phyloP scores from a whole-genome alignment of 2,329 filamentous ascomycete species.

The Verticillium dahliae region DNA sequence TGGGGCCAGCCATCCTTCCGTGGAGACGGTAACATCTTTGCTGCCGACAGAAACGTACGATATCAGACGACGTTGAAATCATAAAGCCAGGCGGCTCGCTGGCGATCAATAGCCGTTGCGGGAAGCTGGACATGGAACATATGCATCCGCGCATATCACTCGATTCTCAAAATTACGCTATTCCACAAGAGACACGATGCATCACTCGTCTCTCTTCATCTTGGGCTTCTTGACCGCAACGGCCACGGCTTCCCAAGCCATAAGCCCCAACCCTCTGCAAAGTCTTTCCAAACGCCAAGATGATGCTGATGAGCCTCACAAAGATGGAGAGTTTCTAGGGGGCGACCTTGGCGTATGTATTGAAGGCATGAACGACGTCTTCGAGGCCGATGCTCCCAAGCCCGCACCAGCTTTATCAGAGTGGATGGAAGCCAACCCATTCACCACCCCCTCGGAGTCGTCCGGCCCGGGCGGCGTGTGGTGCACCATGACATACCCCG shows the following conservation, averaged over 20 bases:
- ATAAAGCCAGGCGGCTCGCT: background rate
- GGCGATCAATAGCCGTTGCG: too few relatives aligned
- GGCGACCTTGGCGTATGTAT: background rate
- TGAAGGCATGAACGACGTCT: background rate
- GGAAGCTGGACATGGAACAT: too few relatives aligned
- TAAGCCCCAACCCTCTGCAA: background rate
- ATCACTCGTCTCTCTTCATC: background rate
- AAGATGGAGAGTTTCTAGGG: background rate
- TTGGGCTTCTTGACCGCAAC: background rate
- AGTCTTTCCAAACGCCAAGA: background rate
- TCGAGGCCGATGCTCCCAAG: background rate
- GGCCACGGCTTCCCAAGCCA: background rate
- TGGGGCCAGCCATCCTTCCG: too few relatives aligned
- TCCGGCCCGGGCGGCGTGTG: background rate
- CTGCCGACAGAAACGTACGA: too few relatives aligned
- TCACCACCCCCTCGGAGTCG: background rate
- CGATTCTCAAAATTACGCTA: background rate
- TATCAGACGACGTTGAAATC: background rate
- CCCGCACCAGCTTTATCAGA: background rate
- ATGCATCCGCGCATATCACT: background rate
- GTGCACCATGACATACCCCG: background rate
- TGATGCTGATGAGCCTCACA: background rate
- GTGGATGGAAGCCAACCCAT: background rate
- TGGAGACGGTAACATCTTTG: too few relatives aligned
- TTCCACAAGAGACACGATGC: background rate